phyloP scores from a whole-genome alignment of 805 yeast species.

The Scheffersomyces lignosus region DNA sequence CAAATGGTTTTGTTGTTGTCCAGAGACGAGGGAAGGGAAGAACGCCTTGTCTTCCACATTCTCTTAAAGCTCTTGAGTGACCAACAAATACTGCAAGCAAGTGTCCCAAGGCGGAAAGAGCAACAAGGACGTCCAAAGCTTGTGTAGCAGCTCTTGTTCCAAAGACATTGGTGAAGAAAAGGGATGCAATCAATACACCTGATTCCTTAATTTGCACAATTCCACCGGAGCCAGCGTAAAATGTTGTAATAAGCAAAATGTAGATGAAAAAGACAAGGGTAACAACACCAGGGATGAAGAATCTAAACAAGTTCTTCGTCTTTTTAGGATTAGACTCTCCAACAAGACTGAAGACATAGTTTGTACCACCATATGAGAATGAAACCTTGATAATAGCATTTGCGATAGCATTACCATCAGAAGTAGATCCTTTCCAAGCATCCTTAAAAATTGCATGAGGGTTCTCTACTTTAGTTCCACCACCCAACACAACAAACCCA shows the following conservation, averaged over 20 bases:
- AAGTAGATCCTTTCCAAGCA: slow-evolving; percentile 42
- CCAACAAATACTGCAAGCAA: slow-evolving; percentile 27
- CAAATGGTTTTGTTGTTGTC: slow-evolving; percentile 32
- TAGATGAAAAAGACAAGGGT: slow-evolving; percentile 31
- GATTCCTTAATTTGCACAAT: slow-evolving; percentile 24
- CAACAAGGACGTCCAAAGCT: slow-evolving; percentile 26
- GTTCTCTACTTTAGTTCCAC: slow-evolving; percentile 31
- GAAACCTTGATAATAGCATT: slow-evolving; percentile 45
- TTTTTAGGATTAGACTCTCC: slow-evolving; percentile 28
- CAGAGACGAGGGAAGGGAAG: slow-evolving; percentile 28
- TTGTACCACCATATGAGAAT: slow-evolving; percentile 43
- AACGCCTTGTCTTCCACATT: slow-evolving; percentile 35
- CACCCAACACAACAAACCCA: slow-evolving; percentile 38
- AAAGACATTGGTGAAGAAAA: slow-evolving; percentile 31
- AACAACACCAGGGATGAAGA: slow-evolving; percentile 31
- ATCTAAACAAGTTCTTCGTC: slow-evolving; percentile 24
- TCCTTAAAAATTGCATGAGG: slow-evolving; percentile 35
- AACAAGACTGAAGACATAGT: slow-evolving; percentile 39
- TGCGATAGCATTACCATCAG: slow-evolving; percentile 42
- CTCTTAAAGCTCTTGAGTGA: slow-evolving; percentile 31
- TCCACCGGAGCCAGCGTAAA: slow-evolving; percentile 25
- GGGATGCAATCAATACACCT: slow-evolving; percentile 28
- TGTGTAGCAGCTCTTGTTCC: slow-evolving; percentile 23
- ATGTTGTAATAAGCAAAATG: slow-evolving; percentile 33
- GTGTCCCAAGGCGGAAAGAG: slow-evolving; percentile 33